Evolutionary conservation across 345 rosid species (phyloP), one percentile per base, ranked within the genome.

Genomic region (Aquilaria sinensis): DNA sequence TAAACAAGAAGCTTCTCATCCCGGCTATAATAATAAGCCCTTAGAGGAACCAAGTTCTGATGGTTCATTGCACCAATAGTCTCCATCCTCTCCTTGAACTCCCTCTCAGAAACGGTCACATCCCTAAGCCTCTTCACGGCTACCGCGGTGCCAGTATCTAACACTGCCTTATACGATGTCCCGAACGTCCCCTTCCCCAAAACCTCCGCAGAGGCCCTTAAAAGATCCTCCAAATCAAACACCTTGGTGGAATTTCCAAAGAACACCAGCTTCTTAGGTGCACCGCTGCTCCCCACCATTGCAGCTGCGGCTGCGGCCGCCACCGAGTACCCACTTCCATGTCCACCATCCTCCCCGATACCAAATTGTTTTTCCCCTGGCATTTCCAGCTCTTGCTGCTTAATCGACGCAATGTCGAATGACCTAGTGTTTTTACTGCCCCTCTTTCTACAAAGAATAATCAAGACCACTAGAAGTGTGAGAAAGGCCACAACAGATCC

Each of bases 171-270:
- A 67, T 94, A 94, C 1, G 99, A 85, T 2, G 99, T 94, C 59
- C 99, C 99, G 6, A 86, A 91, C 6, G 96, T 87, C 16, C 99
- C 99, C 72, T 94, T 94, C 49, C 99, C 99, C 61, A 94, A 63
- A 65, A 94, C 99, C 79, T 94, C 99, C 0, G 99, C 99, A 0
- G 99, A 94, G 33, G 97, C 99, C 67, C 93, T 88, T 81, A 94
- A 70, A 79, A 94, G 69, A 61, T 94, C 97, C 78, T 94, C 99
- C 77, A 94, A 74, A 54, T 87, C 96, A 60, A 94, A 94, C 57
- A 80, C 87, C 72, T 70, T 84, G 0, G 78, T 60, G 0, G 88
- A 74, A 33, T 85, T 91, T 58, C 95, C 93, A 32, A 94, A 88
- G 73, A 94, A 91, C 47, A 87, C 75, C 65, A 94, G 63, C 55